Conservation (phyloP, 352 stramenopile genomes). For the Phytophthora pluvialis region DNA sequence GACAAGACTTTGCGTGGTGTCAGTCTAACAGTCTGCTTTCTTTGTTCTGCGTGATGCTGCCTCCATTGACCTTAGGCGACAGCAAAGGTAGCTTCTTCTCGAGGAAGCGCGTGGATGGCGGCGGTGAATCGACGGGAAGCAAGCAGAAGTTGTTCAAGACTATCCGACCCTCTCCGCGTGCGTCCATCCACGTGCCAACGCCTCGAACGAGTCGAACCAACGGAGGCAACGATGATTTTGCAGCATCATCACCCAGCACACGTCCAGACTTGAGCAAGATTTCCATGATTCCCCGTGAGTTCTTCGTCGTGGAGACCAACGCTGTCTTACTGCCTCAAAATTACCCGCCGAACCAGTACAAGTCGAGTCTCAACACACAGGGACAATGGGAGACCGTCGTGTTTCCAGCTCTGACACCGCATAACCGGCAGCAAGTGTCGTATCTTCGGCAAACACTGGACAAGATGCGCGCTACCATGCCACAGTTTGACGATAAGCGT, state of each 20-base stretch:
- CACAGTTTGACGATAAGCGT: conserved; percentile 23
- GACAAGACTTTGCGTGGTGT: neutral
- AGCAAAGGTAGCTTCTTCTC: conserved; percentile 48
- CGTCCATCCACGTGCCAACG: conserved; percentile 21
- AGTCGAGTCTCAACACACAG: conserved; percentile 50
- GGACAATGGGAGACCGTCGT: conserved; percentile 75
- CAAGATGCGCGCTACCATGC: conserved; percentile 48
- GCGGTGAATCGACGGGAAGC: conserved; percentile 16
- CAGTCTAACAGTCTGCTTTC: neutral
- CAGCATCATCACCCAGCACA: neutral
- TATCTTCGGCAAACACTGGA: conserved; percentile 68
- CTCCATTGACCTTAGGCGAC: conserved; percentile 47
- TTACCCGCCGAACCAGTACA: conserved; percentile 65
- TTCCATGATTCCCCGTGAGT: conserved; percentile 74
- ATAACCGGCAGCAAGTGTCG: conserved; percentile 75
- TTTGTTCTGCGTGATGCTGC: conserved; percentile 38
- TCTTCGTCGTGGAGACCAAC: conserved; percentile 81
- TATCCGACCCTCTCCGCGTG: conserved; percentile 24
- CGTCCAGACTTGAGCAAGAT: conserved; percentile 32
- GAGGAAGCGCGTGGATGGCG: conserved; percentile 33
- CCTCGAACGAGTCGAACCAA: conserved; percentile 11
- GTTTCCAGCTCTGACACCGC: conserved; percentile 69
- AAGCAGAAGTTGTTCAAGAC: conserved; percentile 29
- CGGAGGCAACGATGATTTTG: neutral
- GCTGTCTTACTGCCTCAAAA: conserved; percentile 54